These are phyloP conservation scores for Mycena epipterygia DNA, from an alignment of 768 basidiomycete genomes.

Conservation along the genomic window DNA sequence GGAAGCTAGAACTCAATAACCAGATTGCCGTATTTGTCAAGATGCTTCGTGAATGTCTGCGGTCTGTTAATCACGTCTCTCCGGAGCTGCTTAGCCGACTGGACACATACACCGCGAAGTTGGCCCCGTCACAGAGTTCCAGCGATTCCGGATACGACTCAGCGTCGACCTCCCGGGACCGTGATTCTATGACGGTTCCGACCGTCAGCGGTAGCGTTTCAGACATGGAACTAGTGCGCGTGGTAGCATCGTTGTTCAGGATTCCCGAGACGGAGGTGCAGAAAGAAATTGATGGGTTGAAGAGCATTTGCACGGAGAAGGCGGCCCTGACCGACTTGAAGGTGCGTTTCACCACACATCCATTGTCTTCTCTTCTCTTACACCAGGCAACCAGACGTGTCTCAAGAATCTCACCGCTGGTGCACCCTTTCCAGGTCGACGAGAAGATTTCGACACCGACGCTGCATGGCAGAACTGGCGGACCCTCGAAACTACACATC, in stretches of 20 bases:
- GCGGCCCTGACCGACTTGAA: conserved; percentile 91
- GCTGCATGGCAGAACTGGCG: conserved; percentile 90
- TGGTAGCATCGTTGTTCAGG: conserved; percentile 82
- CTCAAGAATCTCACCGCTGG: conserved; percentile 93
- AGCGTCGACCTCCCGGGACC: conserved; percentile 68
- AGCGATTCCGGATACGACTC: conserved; percentile 80
- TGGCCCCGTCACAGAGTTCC: conserved; percentile 72
- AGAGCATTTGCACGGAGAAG: conserved; percentile 81
- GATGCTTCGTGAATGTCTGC: conserved; percentile 86
- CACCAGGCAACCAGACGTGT: conserved; percentile 70
- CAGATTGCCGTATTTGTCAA: conserved; percentile 93
- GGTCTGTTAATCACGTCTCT: conserved; percentile 80
- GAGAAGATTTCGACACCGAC: conserved; percentile 89
- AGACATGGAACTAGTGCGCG: conserved; percentile 84
- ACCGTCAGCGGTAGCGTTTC: conserved; percentile 61
- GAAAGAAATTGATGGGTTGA: conserved; percentile 78
- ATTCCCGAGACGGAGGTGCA: conserved; percentile 77
- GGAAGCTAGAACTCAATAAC: conserved; percentile 94
- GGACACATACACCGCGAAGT: conserved; percentile 87
- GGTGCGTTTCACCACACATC: conserved; percentile 53
- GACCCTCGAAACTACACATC: conserved; percentile 81
- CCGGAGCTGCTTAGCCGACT: conserved; percentile 86
- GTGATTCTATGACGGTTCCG: conserved; percentile 62
- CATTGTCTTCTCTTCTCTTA: conserved; percentile 22
- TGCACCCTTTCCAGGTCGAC: conserved; percentile 83